Evolutionary conservation across 148 eudicot genomes (phyloP), one percentile per base, ranked within the genome.

Genomic region (Arbutus unedo): DNA sequence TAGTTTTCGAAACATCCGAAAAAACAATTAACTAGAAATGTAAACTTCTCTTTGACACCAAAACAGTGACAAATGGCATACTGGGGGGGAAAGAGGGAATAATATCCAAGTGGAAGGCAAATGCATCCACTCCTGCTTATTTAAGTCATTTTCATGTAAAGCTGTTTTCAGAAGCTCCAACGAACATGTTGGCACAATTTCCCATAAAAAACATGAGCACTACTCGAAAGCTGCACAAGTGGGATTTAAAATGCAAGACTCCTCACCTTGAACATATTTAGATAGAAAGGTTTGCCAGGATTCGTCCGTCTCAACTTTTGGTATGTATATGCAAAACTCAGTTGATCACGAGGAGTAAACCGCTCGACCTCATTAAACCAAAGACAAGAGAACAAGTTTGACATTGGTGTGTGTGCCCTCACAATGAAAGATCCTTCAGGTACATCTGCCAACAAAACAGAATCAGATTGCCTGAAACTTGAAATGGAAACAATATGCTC

Each of bases 371-470:
- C 99, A 79, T 93, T 96, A 84, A 92, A 96, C 99, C 99, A 96
- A 79, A 96, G 96, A 90, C 99, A 96, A 23, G 98, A 96, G 70
- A 96, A 96, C 86, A 96, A 87, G 88, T 96, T 96, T 31, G 99
- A 94, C 99, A 96, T 94, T 83, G 99, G 98, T 74, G 99, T 94
- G 87, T 96, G 99, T 4, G 98, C 99, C 90, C 99, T 90, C 74
- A 96, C 91, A 85, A 96, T 96, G 77, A 96, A 86, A 83, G 97
- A 93, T 47, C 99, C 99, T 92, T 96, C 99, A 74, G 99, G 99
- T 87, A 96, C 99, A 94, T 96, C 99, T 96, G 92, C 84, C 79
- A 85, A 79, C 38, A 78, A 57, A 47, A 68, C 79, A 81, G 44
- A 67, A 47, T 76, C 71, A 66, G 78, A 79, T 82, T 10, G 53